Base-by-base conservation (phyloP, 371 early-diverging fungal genomes). In the Paramicrosporidium saccamoebae region DNA sequence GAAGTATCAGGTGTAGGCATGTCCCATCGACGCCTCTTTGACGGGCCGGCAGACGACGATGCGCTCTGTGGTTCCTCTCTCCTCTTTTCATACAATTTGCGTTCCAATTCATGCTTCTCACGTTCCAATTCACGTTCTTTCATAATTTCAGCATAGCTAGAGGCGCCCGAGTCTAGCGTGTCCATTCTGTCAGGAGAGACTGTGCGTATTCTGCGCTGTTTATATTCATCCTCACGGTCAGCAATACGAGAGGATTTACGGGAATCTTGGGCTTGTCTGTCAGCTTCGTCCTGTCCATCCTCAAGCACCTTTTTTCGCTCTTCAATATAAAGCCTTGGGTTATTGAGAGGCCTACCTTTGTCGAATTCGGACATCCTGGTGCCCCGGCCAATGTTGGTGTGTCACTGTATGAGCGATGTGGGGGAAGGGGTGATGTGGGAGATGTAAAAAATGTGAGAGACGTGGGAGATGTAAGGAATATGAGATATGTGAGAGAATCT, bases 171-270 rank as follows among this genome's bases (percentile, higher is more conserved):
- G n/a, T 53, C 31, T 35, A 86, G 81, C 0, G 77, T 65, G 37
- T 90, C 86, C 15, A 41, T 50, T 7, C 82, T 52, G 23, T 64
- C 66, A 2, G 82, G 81, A 6, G 84, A 79, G 11, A 90, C 52
- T 26, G 50, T 50, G 5, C 92, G 55, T 21, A 55, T 56, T 16
- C 79, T 44, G 14, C 72, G 58, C 25, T 55, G 55, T 20, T 68
- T 64, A 30, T 90, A 82, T 24, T 79, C 78, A 39, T 54, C 57
- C 35, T 82, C 69, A 22, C 84, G 43, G 20, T 78, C 82, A 4
- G 58, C 58, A 29, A 84, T 75, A 4, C 48, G 42, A n/a, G n/a
- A n/a, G n/a, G n/a, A n/a, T n/a, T n/a, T n/a, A 16, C 52, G 43
- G 3, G 57, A 56, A 22, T 39, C 42, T 12, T 32, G 30, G 12